Evolutionary conservation across 2,329 filamentous ascomycete species (phyloP), one percentile per base, ranked within the genome.

Genomic region (Seiridium unicorne): DNA sequence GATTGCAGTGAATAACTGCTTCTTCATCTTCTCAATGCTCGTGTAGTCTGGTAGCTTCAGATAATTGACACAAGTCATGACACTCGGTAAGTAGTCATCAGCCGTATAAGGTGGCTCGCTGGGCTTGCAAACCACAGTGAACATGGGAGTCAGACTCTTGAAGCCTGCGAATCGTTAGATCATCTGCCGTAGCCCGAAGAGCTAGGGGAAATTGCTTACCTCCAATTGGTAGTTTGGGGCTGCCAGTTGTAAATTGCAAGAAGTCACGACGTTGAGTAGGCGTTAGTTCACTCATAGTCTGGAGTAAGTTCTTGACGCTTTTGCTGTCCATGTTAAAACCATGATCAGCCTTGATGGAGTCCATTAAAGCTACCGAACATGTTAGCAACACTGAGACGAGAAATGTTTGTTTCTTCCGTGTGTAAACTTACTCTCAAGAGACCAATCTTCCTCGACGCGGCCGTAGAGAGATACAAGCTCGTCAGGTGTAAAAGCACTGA

Each of bases 61-160:
- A 74, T 99, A 99, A 76, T 99, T 99, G 76, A 97, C 95, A 74
- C 96, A 99, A 9, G 96, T 99, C 96, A 99, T 99, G 74, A 99
- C 96, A 73, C 93, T 98, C 10, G 96, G 95, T n/a, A 99, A 84
- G 70, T 98, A 99, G 78, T 99, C 95, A 71, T 99, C 95, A 4
- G 94, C 94, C 3, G 89, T 90, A 74, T 93, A 95, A 1, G 95
- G 95, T 13, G 92, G 88, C 72, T 99, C 95, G 74, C 92, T 96
- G n/a, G 94, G 94, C 76, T 97, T 97, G 83, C 95, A 98, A 48
- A 99, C 95, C 63, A 99, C 95, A 3, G 95, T 99, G 73, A 99
- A 98, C 89, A 98, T 97, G 26, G 95, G 95, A 2, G 93, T 98
- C 63, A 99, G 86, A 74, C 89, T 91, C 79, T 96, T 97, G 85